Base-by-base conservation (phyloP, 768 basidiomycete genomes). In the Boletus rubropictus region DNA sequence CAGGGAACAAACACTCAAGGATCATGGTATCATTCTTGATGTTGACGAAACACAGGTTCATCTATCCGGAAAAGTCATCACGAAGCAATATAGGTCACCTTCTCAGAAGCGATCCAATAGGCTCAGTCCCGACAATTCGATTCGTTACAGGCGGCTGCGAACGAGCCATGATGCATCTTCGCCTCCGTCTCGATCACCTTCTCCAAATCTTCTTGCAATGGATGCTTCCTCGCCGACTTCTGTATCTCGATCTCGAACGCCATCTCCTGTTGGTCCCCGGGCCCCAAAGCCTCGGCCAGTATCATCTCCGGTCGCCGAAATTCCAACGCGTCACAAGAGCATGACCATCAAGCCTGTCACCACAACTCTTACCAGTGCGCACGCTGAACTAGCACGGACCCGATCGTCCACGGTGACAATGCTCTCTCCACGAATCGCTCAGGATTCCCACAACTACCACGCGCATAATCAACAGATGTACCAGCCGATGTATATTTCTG, bases 1-100 rank as follows among this genome's bases (percentile, higher is more conserved):
- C 58, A 79, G 86, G 49, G 83, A 89, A 56, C 80, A 78, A 46
- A 70, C 70, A 1, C 68, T 81, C 56, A 71, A 78, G 57, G 76
- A 80, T 38, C 72, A 77, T 57, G 76, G 73, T n/a, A 75, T 70
- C 42, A 66, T 74, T 43, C 64, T 70, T 48, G 64, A 71, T 39
- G 39, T 60, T 9, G 67, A 69, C 48, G 55, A 54, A 25, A 18
- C 44, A 20, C 57, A 44, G 20, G 38, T 40, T 24, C 49, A 43
- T 42, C 28, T 51, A 11, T 54, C 53, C 1, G 63, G 48, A 49
- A 72, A 63, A 32, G 43, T 68, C 14, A 42, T 76, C 38, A 69
- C 58, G 25, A 73, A 72, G 49, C 68, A 73, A 43, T 76, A 76
- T 51, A 62, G 65, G 24, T 65, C 72, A 0, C 74, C 74, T 2